phyloP scores from a whole-genome alignment of 179 eudicot genomes.

The Camellia oleifera region DNA sequence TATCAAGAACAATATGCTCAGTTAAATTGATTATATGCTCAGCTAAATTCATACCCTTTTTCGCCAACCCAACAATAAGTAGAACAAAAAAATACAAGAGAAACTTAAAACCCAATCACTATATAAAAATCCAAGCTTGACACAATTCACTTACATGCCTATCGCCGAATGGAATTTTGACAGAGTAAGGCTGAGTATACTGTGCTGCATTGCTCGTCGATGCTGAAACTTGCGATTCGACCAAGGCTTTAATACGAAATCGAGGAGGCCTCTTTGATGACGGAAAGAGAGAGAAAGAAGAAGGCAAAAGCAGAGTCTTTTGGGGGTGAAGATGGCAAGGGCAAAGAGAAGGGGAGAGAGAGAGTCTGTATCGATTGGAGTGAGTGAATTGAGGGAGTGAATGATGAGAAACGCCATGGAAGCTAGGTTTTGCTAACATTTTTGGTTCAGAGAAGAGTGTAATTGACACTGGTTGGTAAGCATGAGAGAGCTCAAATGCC shows the following conservation, averaged over 20 bases:
- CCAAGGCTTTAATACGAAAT: conserved; percentile 24
- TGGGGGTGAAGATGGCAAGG: conserved; percentile 20
- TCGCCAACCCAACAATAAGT: too few species aligned
- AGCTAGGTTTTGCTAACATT: conserved; percentile 46
- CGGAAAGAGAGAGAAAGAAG: conserved; percentile 25
- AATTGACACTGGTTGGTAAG: background rate
- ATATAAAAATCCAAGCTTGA: background rate
- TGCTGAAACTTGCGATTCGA: conserved; percentile 20
- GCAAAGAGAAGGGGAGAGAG: conserved; percentile 27
- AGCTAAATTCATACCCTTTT: too few species aligned
- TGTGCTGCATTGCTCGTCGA: conserved; percentile 7
- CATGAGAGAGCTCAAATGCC: background rate
- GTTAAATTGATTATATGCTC: too few species aligned
- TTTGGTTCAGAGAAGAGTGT: background rate
- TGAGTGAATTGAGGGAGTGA: conserved; percentile 15
- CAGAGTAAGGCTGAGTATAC: conserved; percentile 45
- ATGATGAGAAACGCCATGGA: conserved; percentile 27
- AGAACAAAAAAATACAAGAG: background rate
- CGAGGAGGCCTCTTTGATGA: conserved; percentile 14
- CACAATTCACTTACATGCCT: conserved; percentile 54
- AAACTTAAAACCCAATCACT: background rate
- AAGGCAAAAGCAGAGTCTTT: background rate
- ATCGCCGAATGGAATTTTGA: conserved; percentile 86
- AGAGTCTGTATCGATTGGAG: conserved; percentile 28
- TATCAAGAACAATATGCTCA: too few species aligned